These are phyloP conservation scores for grape (Vitis vinifera) DNA, from an alignment of 164 flowering plant species.

Conservation along the genomic window ASM3070453v1 NC_081818.1:22821501-22822000, in stretches of 20 bases:
- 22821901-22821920: too few relatives aligned
- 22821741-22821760: background rate
- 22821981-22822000: too few relatives aligned
- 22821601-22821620: constrained; percentile 97
- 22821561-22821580: constrained; percentile 98
- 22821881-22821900: too few relatives aligned
- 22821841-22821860: too few relatives aligned
- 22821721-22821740: constrained; percentile 30
- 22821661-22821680: constrained; percentile 95
- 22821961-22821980: too few relatives aligned
- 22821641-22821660: constrained; percentile 96
- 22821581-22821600: constrained; percentile 98
- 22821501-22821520: constrained; percentile 96
- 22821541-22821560: constrained; percentile 85
- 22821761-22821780: background rate
- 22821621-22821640: constrained; percentile 90
- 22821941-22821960: too few relatives aligned
- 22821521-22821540: constrained; percentile 92
- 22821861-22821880: too few relatives aligned
- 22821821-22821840: too few relatives aligned
- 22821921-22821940: too few relatives aligned
- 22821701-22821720: constrained; percentile 95
- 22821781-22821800: background rate
- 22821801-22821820: too few relatives aligned
- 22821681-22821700: constrained; percentile 91